phyloP scores from a whole-genome alignment of 352 stramenopile species.

The Peronospora belbahrii region DNA sequence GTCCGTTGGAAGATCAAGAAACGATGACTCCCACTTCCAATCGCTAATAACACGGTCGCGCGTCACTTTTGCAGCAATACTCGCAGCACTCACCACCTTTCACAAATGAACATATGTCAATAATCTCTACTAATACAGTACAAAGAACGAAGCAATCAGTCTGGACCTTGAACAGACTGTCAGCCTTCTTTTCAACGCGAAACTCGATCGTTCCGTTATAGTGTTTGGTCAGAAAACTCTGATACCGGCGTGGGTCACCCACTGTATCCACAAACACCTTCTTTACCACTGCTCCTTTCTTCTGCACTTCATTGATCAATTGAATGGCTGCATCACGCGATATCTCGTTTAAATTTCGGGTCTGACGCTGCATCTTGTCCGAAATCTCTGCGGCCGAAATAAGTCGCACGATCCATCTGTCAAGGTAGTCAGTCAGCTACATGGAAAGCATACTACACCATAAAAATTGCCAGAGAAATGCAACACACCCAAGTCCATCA shows the following conservation, averaged over 20 bases:
- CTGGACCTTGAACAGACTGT: conserved; percentile 90
- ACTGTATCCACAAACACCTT: conserved; percentile 94
- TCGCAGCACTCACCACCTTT: conserved; percentile 87
- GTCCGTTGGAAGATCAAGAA: conserved; percentile 52
- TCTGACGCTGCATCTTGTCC: conserved; percentile 90
- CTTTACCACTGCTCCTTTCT: conserved; percentile 76
- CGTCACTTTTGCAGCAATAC: conserved; percentile 91
- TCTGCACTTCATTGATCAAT: conserved; percentile 87
- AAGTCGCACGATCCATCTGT: conserved; percentile 85
- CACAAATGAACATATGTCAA: background rate
- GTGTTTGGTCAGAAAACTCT: conserved; percentile 87
- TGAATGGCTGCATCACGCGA: conserved; percentile 90
- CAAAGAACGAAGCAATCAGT: background rate
- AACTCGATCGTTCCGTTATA: conserved; percentile 88
- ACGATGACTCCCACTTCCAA: conserved; percentile 85
- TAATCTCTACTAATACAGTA: background rate
- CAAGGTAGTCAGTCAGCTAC: background rate
- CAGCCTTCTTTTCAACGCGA: conserved; percentile 93
- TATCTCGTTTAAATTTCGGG: conserved; percentile 91
- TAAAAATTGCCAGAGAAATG: background rate
- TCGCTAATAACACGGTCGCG: conserved; percentile 83
- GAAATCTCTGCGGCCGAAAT: conserved; percentile 92
- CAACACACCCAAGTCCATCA: conserved; percentile 45
- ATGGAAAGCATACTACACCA: background rate
- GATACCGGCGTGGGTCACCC: conserved; percentile 87